These are phyloP conservation scores for Metschnikowia cubensis DNA, from an alignment of 805 yeast genomes.

Conservation along the genomic window DNA sequence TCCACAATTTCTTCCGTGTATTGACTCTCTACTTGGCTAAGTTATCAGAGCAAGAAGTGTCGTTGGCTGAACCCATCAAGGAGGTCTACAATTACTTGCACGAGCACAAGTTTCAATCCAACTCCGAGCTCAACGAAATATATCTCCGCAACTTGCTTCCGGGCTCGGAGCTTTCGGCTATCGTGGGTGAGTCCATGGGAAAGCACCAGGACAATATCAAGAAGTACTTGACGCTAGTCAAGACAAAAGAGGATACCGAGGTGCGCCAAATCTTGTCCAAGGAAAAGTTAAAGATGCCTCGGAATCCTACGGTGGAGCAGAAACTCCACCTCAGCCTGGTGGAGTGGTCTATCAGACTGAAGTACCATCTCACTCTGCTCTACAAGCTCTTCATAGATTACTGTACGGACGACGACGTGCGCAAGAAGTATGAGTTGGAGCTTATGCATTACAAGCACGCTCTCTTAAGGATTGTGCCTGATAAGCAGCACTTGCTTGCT, in stretches of 20 bases:
- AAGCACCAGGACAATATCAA: slow-evolving; percentile 43
- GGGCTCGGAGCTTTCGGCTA: slow-evolving; percentile 50
- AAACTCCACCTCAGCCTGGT: slow-evolving; percentile 32
- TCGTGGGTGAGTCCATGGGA: slow-evolving; percentile 44
- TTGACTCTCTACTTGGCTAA: slow-evolving; percentile 43
- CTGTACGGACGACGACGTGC: slow-evolving; percentile 53
- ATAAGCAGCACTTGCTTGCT: slow-evolving; percentile 30
- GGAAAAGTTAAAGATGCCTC: slow-evolving; percentile 48
- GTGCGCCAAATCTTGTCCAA: slow-evolving; percentile 42
- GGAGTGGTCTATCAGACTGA: slow-evolving; percentile 45
- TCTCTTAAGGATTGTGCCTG: slow-evolving; percentile 54
- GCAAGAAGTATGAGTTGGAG: slow-evolving; percentile 58
- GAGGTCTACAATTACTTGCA: slow-evolving; percentile 46
- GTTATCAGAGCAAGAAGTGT: slow-evolving; percentile 39
- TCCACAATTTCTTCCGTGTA: slow-evolving; percentile 43
- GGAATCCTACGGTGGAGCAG: slow-evolving; percentile 40
- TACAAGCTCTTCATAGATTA: slow-evolving; percentile 56
- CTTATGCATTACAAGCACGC: slow-evolving; percentile 55
- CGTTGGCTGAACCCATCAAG: slow-evolving; percentile 46
- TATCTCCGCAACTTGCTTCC: slow-evolving; percentile 55
- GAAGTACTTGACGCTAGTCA: slow-evolving; percentile 40
- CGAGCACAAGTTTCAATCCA: slow-evolving; percentile 25
- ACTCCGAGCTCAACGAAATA: slow-evolving; percentile 37
- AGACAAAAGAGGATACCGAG: slow-evolving; percentile 36
- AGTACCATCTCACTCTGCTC: slow-evolving; percentile 50